Base-by-base conservation (phyloP, 257 asterid genomes). In the Coffea canephora region DNA sequence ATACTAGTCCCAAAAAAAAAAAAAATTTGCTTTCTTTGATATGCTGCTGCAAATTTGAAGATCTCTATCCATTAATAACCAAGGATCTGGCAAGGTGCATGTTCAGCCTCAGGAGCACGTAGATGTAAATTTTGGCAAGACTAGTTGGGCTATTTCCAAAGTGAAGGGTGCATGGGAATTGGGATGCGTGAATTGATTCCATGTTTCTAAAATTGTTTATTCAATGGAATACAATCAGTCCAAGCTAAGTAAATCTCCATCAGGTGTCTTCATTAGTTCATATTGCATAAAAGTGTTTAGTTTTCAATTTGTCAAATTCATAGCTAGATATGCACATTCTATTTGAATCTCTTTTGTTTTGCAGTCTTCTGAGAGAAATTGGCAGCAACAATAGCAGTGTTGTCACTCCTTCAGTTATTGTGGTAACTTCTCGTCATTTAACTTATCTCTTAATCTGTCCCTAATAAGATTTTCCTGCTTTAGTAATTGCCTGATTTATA, bases 401-500 rank as follows among this genome's bases (percentile, higher is more conserved):
- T 55, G 19, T 8, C 25, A 48, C 75, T 80, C 77, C 82, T 48
- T 3, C 76, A 11, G 49, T 25, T 67, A 25, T 46, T 61, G 19
- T n/a, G 84, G 87, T 84, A 80, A 57, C 21, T 25, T 45, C 71
- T 52, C 43, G 68, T 62, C 5, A 25, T 11, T 50, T 18, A 10
- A 59, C 39, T 41, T 27, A 43, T 31, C 45, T 72, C 36, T 23
- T 62, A 0, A 8, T 7, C 25, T 7, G 0, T 66, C 41, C 23
- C 13, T 16, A 62, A 59, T 62, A 10, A 50, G 18, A 25, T 34
- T 62, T 65, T 39, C 23, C 49, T 19, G 21, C 64, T 59, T 31
- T 23, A 61, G 8, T 76, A 76, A 9, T 59, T 62, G 16, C 39
- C 49, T 81, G 49, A 34, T 76, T 15, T 57, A 43, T 34, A 25